Evolutionary conservation across 2,329 filamentous ascomycete species (phyloP).

Genomic region (Hirsutella thompsonii): DNA sequence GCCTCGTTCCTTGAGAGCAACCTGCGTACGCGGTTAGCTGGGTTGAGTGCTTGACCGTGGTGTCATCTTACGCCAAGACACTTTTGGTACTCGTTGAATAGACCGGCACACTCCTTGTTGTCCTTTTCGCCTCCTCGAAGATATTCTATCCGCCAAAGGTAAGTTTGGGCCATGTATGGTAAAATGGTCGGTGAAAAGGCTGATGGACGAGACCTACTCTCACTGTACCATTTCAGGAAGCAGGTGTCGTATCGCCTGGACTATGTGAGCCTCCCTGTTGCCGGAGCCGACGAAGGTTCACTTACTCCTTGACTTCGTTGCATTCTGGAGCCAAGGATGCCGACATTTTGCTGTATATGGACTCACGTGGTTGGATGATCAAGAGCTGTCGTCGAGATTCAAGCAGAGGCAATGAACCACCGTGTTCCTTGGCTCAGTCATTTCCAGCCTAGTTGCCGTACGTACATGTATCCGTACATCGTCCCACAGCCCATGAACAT

Average conservation of each 20-base stretch:
- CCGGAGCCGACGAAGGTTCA: slow-evolving; percentile 1
- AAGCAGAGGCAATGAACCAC: too few relatives aligned
- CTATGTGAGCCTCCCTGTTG: background rate
- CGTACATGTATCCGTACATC: too few relatives aligned
- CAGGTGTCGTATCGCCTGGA: slow-evolving; percentile 85
- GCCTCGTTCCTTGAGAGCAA: slow-evolving; percentile 73
- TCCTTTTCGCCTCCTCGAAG: slow-evolving; percentile 70
- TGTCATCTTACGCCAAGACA: slow-evolving; percentile 56
- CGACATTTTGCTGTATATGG: slow-evolving; percentile 48
- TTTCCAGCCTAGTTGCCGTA: too few relatives aligned
- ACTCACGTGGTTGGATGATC: too few relatives aligned
- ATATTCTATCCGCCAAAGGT: slow-evolving; percentile 51
- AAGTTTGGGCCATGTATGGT: background rate
- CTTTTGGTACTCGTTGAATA: slow-evolving; percentile 81
- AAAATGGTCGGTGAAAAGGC: too few relatives aligned
- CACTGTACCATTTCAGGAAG: slow-evolving; percentile 98
- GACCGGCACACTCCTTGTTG: slow-evolving; percentile 69
- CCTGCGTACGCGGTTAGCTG: slow-evolving; percentile 32
- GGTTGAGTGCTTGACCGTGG: background rate
- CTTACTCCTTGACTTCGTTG: slow-evolving; percentile 90
- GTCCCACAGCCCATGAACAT: too few relatives aligned
- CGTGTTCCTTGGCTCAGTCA: too few relatives aligned
- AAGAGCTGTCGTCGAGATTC: too few relatives aligned
- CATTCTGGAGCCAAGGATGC: slow-evolving; percentile 90
- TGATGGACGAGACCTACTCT: too few relatives aligned